phyloP scores from a whole-genome alignment of 1,284 basidiomycete species.

The Pseudozyma hubeiensis region DNA sequence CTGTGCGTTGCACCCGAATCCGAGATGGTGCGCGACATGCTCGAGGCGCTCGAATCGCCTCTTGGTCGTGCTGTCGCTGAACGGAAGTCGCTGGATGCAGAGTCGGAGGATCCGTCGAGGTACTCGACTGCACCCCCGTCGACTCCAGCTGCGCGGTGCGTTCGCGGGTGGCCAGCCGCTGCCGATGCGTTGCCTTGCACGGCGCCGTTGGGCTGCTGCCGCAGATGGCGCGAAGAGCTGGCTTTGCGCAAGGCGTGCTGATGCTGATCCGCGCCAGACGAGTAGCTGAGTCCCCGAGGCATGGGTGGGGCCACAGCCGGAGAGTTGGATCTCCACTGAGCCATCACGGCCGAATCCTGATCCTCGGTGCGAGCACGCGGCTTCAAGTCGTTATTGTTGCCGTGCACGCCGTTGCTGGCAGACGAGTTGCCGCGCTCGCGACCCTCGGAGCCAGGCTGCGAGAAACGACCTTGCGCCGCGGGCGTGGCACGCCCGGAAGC shows the following conservation, averaged over 20 bases:
- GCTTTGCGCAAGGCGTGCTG: conserved; percentile 57
- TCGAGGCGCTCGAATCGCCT: conserved; percentile 33
- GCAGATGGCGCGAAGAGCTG: conserved; percentile 52
- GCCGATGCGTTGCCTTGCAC: neutral
- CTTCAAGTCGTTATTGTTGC: conserved; percentile 21
- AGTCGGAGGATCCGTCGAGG: conserved; percentile 43
- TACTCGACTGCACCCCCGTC: conserved; percentile 52
- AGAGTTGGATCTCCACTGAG: conserved; percentile 61
- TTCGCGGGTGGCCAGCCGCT: conserved; percentile 1
- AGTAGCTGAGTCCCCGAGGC: conserved; percentile 47
- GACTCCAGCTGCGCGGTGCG: conserved; percentile 8
- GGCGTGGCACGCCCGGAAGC: conserved; percentile 52
- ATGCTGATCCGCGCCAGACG: conserved; percentile 44
- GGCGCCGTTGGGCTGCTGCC: conserved; percentile 27
- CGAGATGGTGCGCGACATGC: conserved; percentile 45
- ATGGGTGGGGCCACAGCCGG: conserved; percentile 54
- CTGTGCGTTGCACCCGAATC: conserved; percentile 36
- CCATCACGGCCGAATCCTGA: conserved; percentile 57
- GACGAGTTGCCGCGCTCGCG: conserved; percentile 49
- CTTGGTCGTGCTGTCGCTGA: conserved; percentile 13
- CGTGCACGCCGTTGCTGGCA: conserved; percentile 6
- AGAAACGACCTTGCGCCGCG: conserved; percentile 40
- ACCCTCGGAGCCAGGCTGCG: conserved; percentile 54
- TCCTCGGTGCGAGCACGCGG: conserved; percentile 61
- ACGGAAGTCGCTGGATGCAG: conserved; percentile 23